Percentiles rank a stretch among this genome's conserved stretches.
Conservation (phyloP, 495 filamentous ascomycete genomes). For the Amphirosellinia nigrospora region DNA sequence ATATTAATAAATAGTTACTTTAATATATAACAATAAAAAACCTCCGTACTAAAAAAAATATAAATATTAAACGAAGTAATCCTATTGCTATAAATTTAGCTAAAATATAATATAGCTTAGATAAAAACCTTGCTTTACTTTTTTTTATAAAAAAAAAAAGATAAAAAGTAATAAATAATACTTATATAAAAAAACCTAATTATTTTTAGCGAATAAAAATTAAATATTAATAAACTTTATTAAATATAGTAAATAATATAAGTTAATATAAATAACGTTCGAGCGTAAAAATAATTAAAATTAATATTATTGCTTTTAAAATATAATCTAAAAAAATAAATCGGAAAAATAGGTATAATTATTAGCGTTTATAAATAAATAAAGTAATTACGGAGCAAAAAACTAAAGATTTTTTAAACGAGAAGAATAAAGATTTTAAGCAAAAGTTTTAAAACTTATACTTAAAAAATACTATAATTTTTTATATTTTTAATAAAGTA, state of each 20-base stretch:
- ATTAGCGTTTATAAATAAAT: no score
- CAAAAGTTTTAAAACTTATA: background rate
- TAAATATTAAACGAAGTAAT: background rate
- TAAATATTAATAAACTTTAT: background rate
- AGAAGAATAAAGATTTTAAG: background rate
- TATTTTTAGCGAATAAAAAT: background rate
- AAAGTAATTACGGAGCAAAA: no score
- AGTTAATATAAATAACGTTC: no score
- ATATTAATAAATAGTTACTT: background rate
- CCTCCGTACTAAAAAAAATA: background rate
- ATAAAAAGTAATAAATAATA: background rate
- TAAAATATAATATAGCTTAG: background rate
- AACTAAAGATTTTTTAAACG: no score
- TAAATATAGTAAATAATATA: background rate
- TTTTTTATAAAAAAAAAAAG: background rate
- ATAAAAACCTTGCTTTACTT: background rate
- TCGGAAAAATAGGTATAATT: no score
- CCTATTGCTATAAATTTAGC: background rate
- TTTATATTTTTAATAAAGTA: background rate
- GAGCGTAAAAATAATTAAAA: slow-evolving; percentile 8
- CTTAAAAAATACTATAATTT: no score
- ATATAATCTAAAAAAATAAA: background rate
- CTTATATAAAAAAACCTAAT: background rate
- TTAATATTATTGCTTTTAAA: background rate
- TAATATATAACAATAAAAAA: background rate